These are phyloP conservation scores for Cryptosporidium felis DNA, from an alignment of 169 alveolate species.

Conservation along the genomic window DNA sequence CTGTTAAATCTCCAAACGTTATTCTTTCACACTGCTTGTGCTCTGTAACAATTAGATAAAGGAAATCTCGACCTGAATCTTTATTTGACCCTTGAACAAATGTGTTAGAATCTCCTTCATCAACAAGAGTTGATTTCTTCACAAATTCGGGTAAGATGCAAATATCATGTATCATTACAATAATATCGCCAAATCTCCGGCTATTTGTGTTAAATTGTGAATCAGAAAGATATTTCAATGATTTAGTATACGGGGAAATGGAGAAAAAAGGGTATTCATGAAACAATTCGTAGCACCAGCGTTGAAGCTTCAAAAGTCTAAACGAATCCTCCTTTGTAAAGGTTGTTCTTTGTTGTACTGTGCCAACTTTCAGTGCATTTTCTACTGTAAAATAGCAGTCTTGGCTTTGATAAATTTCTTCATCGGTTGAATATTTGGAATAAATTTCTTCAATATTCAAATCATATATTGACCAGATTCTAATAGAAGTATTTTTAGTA, in stretches of 20 bases:
- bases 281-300: constrained; percentile 66
- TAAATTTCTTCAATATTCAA: constrained; percentile 17
- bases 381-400: constrained; percentile 57
- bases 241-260: constrained; percentile 51
- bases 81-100: neutral
- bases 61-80: neutral
- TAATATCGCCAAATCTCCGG: constrained; percentile 44
- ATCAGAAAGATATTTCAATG: constrained; percentile 20
- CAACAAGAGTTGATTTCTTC: neutral
- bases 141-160: constrained; percentile 27
- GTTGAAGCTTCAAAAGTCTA: constrained; percentile 34
- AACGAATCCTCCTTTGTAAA: constrained; percentile 57
- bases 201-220: neutral
- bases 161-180: constrained; percentile 41
- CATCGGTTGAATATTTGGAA: constrained; percentile 8
- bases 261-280: constrained; percentile 61
- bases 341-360: constrained; percentile 42
- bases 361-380: constrained; percentile 49
- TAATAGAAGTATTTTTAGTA: constrained; percentile 28
- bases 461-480: constrained; percentile 54
- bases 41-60: constrained; percentile 50
- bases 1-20: neutral
- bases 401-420: constrained; percentile 10
- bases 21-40: constrained; percentile 11
- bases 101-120: neutral